Evolutionary conservation across 805 yeast species (phyloP), one percentile per base, ranked within the genome.

Genomic region (Grigorovia transvaalensis): DNA sequence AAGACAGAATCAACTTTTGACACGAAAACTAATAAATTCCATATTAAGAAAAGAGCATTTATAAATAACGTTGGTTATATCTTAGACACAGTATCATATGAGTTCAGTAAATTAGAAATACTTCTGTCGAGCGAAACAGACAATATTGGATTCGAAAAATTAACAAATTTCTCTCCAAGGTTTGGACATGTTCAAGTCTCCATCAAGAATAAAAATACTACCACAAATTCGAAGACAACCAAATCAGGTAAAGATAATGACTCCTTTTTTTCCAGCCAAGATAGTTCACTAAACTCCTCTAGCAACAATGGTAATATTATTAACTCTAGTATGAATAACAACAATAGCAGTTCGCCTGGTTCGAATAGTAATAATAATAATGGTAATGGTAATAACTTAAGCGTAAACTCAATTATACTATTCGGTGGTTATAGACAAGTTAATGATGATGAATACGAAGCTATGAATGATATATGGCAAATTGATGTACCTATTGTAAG

Each of bases 41-140:
- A 47, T 13, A 56, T 73, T n/a, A 70, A 74, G 46, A 74, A 74
- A 54, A 68, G 71, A 18, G 67, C 81, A 1, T 64, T 64, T 6
- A 57, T 82, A 51, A 82, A 79, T 60, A 74, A 73, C 47, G 67
- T 72, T 47, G 82, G 79, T 0, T 85, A 77, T 69, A 67, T 84
- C n/a, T 68, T 85, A 38, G 88, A 85, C 65, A 65, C 71, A 0
- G 53, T 69, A 6, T 73, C 79, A 0, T 66, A 71, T 47, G 71
- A 64, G n/a, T 85, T 82, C 59, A 67, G 72, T n/a, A 76, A 75
- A 56, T 66, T 82, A 17, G 69, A 70, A 20, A 46, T 71, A 1
- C 58, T 60, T 5, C 68, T 70, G 2, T 65, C 64, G 44, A 67
- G 69, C 5, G 46, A 44, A 40, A 44, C 46, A n/a, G 18, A 27